Base-by-base conservation (phyloP, 768 basidiomycete species). In the Strobilomyces echinocephalus region DNA sequence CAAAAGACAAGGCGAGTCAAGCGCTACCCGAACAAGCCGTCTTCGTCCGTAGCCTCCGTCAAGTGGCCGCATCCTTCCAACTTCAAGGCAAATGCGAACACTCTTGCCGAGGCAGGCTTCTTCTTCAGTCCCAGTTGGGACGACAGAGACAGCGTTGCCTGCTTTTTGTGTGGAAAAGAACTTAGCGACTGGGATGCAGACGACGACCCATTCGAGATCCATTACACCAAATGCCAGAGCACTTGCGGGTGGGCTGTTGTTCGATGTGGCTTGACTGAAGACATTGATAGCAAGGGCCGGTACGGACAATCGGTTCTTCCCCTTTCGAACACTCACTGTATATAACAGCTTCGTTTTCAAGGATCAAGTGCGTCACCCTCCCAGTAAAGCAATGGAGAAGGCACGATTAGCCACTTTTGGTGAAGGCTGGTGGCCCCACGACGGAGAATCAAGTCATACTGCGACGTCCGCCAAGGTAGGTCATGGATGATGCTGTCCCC, bases 21-120 rank as follows among this genome's bases (percentile, higher is more conserved):
- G 55, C 79, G 76, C 1, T 58, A 67, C n/a, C 72, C 78, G 0
- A 61, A 64, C 52, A 84, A 79, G 65, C 63, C 73, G 9, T 76
- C 77, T 34, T 73, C 82, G 2, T 73, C 72, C 1, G 60, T 70
- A 1, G 70, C 72, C 38, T 59, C 81, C n/a, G 52, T 74, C 45
- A 87, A 82, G 71, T 97, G 92, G 91, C 87, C 92, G 0, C 89
- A 95, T 59, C 79, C 87, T 0, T 40, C 69, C 0, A 61, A 73
- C 16, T 89, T 82, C 67, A 71, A 73, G 47, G 86, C 94, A 43
- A 93, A 81, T 47, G 85, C 94, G 1, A 71, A 78, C 49, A 76
- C 80, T 4, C 81, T 98, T 15, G 87, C 95, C 2, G 83, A 87
- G 59, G 95, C 95, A 3, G 95, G 95, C 9, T 97, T 95, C 73